Conservation (phyloP, 495 filamentous ascomycete genomes). For the Immersiella caudata region DNA sequence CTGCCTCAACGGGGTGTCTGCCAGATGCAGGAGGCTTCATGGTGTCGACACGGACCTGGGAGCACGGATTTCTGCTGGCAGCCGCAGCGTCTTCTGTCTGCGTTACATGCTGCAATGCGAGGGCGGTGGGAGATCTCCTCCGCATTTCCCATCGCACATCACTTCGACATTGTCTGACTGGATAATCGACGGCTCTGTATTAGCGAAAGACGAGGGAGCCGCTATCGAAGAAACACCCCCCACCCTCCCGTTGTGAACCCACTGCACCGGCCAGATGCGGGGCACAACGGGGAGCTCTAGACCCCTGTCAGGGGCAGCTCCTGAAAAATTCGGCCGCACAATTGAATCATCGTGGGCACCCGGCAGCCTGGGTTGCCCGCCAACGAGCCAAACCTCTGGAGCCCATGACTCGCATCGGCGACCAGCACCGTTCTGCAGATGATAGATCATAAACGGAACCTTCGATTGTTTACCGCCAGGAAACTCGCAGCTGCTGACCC, state of each 20-base stretch:
- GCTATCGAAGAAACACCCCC: not conserved
- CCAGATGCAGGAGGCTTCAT: not conserved
- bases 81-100: not conserved
- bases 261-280: not conserved
- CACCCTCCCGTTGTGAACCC: not conserved
- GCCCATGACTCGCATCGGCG: slow-evolving; percentile 9
- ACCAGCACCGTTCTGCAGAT: not conserved
- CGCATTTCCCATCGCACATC: not conserved
- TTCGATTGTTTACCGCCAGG: not conserved
- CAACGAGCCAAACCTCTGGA: not conserved
- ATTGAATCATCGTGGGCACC: not conserved
- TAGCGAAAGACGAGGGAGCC: not conserved
- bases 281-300: not conserved
- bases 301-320: not conserved
- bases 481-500: too few relatives aligned
- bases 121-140: not conserved
- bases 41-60: not conserved
- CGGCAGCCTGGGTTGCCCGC: not conserved
- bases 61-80: not conserved
- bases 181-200: not conserved
- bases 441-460: not conserved
- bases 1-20: not conserved
- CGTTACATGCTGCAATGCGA: slow-evolving; percentile 4
- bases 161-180: not conserved
- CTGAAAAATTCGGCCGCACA: not conserved